These are phyloP conservation scores for Lignosus rhinocerotis DNA, from an alignment of 1,284 basidiomycete species.

Conservation along the genomic window DNA sequence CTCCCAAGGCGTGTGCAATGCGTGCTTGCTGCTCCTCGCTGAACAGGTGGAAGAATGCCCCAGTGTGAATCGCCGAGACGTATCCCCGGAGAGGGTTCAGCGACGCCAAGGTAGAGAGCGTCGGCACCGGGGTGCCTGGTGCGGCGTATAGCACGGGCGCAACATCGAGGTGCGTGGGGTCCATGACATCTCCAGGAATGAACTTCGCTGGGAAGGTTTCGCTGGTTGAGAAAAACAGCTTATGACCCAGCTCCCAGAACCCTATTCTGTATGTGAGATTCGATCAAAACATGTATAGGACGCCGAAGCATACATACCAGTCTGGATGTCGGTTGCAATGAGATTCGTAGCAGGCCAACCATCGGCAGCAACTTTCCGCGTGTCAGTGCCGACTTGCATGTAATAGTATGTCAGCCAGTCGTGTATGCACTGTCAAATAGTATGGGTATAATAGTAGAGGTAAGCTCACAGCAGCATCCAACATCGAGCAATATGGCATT, in stretches of 20 bases:
- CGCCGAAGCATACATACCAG: conserved; percentile 15
- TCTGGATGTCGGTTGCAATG: conserved; percentile 37
- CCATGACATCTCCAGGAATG: conserved; percentile 43
- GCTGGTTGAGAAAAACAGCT: conserved; percentile 31
- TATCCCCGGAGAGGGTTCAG: conserved; percentile 44
- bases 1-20: conserved; percentile 39
- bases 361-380: conserved; percentile 43
- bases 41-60: conserved; percentile 51
- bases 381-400: conserved; percentile 42
- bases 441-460: background rate
- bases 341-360: conserved; percentile 36
- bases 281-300: conserved; percentile 12
- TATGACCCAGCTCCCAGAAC: conserved; percentile 33
- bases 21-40: conserved; percentile 39
- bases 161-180: conserved; percentile 32
- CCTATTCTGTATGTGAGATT: conserved; percentile 18
- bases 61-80: conserved; percentile 45
- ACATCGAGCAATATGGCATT: conserved; percentile 47
- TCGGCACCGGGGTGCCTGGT: conserved; percentile 28
- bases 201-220: conserved; percentile 45
- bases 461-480: conserved; percentile 47
- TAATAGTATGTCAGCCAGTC: background rate
- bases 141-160: conserved; percentile 26
- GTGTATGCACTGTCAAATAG: background rate
- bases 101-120: conserved; percentile 35